Evolutionary conservation across 139 green algal genomes (phyloP), one percentile per base, ranked within the genome.

Genomic region (Asterochloris sp.): DNA sequence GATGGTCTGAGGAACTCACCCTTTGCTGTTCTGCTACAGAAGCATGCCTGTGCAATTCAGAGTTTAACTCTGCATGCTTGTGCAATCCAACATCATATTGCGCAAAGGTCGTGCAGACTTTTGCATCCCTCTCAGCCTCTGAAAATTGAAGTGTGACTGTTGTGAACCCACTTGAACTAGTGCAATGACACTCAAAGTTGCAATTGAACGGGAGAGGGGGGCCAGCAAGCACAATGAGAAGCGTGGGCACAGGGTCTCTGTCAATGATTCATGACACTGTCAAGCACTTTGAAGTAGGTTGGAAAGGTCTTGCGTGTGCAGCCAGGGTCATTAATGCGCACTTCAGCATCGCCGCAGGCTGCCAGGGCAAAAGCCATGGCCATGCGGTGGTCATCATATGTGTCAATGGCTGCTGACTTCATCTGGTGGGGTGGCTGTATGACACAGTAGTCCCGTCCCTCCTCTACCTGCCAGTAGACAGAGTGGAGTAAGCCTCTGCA

Each of bases 361-460:
- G 95, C 89, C 60, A 98, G 83, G 1, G 90, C 89, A 85, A 98
- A 98, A 11, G 95, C 95, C 95, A 98, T 98, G 74, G 95, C 95
- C 95, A 98, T 98, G 74, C 95, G 90, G 88, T 98, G 95, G 89
- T 98, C 95, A 84, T 98, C 95, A 85, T 98, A 98, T 15, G 94
- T 98, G 81, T 98, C 94, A 61, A 98, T 97, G 23, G 84, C 86
- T 64, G 74, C 80, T 11, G 74, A 12, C 19, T 80, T 68, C 28
- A 89, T 62, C 13, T 77, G 67, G 66, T 74, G 74, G 11, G 97
- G 97, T 13, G 97, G 96, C 0, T 91, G 97, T 86, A 99, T 98
- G 76, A 99, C 82, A 88, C 96, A 99, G 88, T 96, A 99, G 90
- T 98, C 97, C 0, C 85, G 83, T 12, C 91, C 93, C 89, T 99